Evolutionary conservation across 2,329 filamentous ascomycete genomes (phyloP).

Genomic region (Trichoderma sp.): DNA sequence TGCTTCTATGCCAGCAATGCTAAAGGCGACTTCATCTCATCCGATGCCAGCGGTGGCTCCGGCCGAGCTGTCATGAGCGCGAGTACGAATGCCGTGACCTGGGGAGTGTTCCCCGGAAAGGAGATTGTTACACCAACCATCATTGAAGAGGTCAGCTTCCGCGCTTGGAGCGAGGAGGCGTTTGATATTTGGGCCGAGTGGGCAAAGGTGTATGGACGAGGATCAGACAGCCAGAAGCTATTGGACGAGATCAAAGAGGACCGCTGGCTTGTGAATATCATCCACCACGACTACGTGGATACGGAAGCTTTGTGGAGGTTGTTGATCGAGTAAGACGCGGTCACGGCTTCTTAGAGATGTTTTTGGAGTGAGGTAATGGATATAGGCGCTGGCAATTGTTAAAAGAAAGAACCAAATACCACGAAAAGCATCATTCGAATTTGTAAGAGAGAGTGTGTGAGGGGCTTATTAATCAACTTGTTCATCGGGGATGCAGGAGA

Average conservation of each 20-base stretch:
- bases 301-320: constrained; percentile 72
- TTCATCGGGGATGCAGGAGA: neutral
- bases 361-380: neutral
- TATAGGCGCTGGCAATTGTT: neutral
- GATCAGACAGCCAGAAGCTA: constrained; percentile 69
- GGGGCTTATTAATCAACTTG: neutral
- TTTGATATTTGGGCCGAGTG: constrained; percentile 96
- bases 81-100: constrained; percentile 91
- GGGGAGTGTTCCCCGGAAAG: constrained; percentile 93
- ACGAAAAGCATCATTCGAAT: neutral
- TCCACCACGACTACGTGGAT: constrained; percentile 77
- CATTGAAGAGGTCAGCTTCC: constrained; percentile 92
- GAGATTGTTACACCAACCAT: constrained; percentile 97
- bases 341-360: neutral
- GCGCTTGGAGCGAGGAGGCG: constrained; percentile 92
- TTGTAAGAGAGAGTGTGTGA: neutral
- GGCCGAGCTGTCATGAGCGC: constrained; percentile 40
- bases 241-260: constrained; percentile 68
- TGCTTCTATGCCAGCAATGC: constrained; percentile 88
- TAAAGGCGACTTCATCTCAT: constrained; percentile 75
- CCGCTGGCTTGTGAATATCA: constrained; percentile 88
- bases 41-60: constrained; percentile 50
- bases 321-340: constrained; percentile 46
- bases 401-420: neutral
- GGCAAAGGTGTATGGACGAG: constrained; percentile 81